These are phyloP conservation scores for Fusarium verrucosum DNA, from an alignment of 2,329 filamentous ascomycete species.

Conservation along the genomic window DNA sequence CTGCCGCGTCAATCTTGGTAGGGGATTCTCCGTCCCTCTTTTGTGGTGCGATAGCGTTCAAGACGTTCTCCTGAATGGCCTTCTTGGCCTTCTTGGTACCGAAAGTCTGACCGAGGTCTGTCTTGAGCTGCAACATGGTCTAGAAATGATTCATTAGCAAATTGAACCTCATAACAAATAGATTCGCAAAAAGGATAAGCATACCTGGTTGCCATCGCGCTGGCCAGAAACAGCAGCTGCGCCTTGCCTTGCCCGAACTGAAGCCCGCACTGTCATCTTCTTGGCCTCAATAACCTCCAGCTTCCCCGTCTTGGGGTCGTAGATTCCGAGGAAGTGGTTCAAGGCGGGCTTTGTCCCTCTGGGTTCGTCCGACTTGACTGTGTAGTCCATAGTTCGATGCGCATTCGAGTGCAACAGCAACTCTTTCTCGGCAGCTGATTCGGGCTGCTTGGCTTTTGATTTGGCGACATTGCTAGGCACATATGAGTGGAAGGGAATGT, in stretches of 20 bases:
- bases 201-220: slow-evolving; percentile 44
- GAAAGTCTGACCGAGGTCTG: slow-evolving; percentile 79
- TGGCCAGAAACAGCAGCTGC: slow-evolving; percentile 57
- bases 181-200: not conserved
- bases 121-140: slow-evolving; percentile 69
- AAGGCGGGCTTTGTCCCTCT: slow-evolving; percentile 52
- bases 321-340: slow-evolving; percentile 73
- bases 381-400: slow-evolving; percentile 68
- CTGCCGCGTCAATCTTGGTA: slow-evolving; percentile 64
- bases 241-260: slow-evolving; percentile 65
- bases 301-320: slow-evolving; percentile 67
- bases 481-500: slow-evolving; percentile 60
- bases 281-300: slow-evolving; percentile 70
- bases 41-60: slow-evolving; percentile 72
- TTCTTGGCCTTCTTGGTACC: slow-evolving; percentile 89
- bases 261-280: slow-evolving; percentile 69
- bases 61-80: slow-evolving; percentile 71
- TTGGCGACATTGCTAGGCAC: slow-evolving; percentile 50
- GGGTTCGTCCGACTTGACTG: slow-evolving; percentile 59
- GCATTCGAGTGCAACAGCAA: slow-evolving; percentile 66
- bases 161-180: not conserved
- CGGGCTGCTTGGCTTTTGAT: slow-evolving; percentile 52
- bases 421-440: slow-evolving; percentile 55
- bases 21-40: slow-evolving; percentile 49
- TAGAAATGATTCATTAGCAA: slow-evolving; percentile 48